Percentiles rank a stretch among this genome's conserved stretches.
Evolutionary conservation across 768 basidiomycete genomes (phyloP).

Genomic region (Russula griseocarnosa): DNA sequence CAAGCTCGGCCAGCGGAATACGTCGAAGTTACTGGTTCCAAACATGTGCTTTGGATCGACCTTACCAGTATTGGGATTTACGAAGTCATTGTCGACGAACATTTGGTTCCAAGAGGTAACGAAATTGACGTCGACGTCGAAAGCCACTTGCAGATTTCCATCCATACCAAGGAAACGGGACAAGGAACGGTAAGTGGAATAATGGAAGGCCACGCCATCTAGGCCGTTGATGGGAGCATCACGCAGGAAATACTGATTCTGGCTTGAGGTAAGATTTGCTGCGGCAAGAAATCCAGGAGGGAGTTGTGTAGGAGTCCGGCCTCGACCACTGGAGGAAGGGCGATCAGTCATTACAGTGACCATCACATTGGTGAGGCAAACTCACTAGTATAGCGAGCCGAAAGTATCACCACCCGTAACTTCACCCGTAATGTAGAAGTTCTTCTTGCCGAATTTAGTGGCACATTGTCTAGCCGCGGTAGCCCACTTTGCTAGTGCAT

Average conservation of each 20-base stretch:
- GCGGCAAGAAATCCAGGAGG: conserved; percentile 68
- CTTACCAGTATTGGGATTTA: conserved; percentile 60
- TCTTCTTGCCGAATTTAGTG: conserved; percentile 62
- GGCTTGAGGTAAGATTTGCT: conserved; percentile 55
- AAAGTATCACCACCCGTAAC: conserved; percentile 93
- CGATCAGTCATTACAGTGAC: neutral
- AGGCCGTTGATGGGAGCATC: conserved; percentile 55
- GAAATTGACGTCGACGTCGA: conserved; percentile 78
- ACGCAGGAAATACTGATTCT: conserved; percentile 79
- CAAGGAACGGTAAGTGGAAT: conserved; percentile 85
- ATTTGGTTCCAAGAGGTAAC: conserved; percentile 90
- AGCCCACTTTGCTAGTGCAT: conserved; percentile 75
- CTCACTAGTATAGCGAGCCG: conserved; percentile 79
- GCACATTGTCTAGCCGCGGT: conserved; percentile 73
- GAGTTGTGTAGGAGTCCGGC: conserved; percentile 68
- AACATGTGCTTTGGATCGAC: conserved; percentile 87
- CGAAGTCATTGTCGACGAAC: conserved; percentile 81
- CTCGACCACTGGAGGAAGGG: conserved; percentile 61
- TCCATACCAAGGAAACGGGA: conserved; percentile 93
- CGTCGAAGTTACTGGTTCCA: conserved; percentile 91
- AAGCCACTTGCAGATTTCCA: conserved; percentile 87
- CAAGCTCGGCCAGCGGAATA: conserved; percentile 90
- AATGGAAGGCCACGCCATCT: conserved; percentile 87
- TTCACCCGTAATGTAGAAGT: conserved; percentile 90
- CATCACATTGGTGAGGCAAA: conserved; percentile 20